Conservation (phyloP, 805 yeast species). For the Millerozyma miso region DNA sequence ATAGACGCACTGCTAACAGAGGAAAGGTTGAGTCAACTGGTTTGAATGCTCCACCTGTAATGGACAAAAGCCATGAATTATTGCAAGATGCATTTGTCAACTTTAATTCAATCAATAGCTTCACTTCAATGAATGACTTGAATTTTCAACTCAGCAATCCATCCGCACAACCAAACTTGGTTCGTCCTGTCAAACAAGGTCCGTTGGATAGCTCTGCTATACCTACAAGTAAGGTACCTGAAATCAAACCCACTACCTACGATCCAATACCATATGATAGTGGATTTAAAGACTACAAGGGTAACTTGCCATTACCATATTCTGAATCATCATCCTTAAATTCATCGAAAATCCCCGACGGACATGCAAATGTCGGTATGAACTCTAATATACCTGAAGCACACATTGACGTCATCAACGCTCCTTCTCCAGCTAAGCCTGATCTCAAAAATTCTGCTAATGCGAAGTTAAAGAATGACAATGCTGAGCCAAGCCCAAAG, state of each 20-base stretch:
- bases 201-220: conserved; percentile 1
- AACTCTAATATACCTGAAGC: neutral
- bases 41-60: neutral
- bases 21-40: conserved; percentile 1
- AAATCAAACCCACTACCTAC: neutral
- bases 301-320: conserved; percentile 69
- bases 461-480: neutral
- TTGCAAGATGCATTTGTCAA: conserved; percentile 8
- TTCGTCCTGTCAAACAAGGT: neutral
- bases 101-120: conserved; percentile 9
- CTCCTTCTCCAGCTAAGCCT: neutral
- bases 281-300: neutral
- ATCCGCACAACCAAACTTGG: neutral
- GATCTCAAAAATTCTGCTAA: neutral
- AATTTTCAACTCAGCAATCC: conserved; percentile 1
- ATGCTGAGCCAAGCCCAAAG: neutral
- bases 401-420: neutral
- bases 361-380: neutral
- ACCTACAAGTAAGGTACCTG: neutral
- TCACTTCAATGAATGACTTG: conserved; percentile 26
- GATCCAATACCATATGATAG: neutral
- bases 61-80: conserved; percentile 1
- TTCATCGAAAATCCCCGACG: neutral
- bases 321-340: conserved; percentile 60
- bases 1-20: conserved; percentile 59